Conservation (phyloP, 441 rosid genomes). For the California macrophylla region DNA sequence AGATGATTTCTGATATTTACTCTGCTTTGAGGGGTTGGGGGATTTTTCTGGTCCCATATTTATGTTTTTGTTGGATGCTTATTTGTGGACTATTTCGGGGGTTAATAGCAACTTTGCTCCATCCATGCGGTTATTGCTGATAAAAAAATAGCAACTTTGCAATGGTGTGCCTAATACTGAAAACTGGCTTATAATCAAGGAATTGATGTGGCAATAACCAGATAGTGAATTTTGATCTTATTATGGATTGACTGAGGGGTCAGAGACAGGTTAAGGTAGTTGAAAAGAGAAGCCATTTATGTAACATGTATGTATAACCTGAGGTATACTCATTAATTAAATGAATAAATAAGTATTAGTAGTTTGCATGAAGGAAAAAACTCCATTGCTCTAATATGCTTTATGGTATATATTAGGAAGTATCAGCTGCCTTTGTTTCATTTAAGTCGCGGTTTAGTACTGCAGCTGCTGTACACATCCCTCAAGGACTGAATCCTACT, state of each 20-base stretch:
- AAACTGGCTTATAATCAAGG: background rate
- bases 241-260: background rate
- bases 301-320: background rate
- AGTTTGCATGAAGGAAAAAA: background rate
- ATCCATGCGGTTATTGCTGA: too few species aligned
- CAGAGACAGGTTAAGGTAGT: background rate
- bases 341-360: too few species aligned
- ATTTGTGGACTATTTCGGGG: background rate
- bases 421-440: conserved; percentile 83
- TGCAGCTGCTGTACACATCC: conserved; percentile 64
- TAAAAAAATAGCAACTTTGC: too few species aligned
- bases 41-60: background rate
- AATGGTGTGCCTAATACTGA: too few species aligned
- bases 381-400: background rate
- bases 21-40: too few species aligned
- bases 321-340: background rate
- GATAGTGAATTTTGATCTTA: background rate
- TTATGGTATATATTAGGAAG: conserved; percentile 44
- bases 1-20: background rate
- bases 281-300: background rate
- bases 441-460: conserved; percentile 72
- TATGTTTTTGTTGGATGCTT: background rate
- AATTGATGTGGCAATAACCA: background rate
- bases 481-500: conserved; percentile 70
- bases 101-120: too few species aligned